Conservation (phyloP, 768 basidiomycete species). For the Macrolepiota albuminosa region DNA sequence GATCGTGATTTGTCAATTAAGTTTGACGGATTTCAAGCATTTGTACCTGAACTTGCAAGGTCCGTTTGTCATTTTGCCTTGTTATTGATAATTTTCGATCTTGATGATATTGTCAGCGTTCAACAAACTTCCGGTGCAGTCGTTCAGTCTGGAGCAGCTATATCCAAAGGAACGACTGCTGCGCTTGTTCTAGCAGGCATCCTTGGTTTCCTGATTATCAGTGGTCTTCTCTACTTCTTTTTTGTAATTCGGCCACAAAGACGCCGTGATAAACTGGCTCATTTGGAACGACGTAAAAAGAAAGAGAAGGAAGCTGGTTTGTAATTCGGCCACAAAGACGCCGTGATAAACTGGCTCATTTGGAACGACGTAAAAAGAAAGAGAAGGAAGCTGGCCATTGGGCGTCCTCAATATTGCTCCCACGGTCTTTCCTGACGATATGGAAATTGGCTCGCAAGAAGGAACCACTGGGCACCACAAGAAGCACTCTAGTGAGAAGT, state of each 20-base stretch:
- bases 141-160: slow-evolving; percentile 10
- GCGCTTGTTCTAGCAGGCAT: slow-evolving; percentile 56
- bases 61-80: slow-evolving; percentile 14
- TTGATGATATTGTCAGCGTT: neutral
- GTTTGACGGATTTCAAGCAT: slow-evolving; percentile 47
- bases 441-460: slow-evolving; percentile 10
- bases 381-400: slow-evolving; percentile 16
- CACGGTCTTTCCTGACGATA: slow-evolving; percentile 5
- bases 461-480: slow-evolving; percentile 6
- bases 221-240: slow-evolving; percentile 36
- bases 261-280: slow-evolving; percentile 21
- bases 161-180: slow-evolving; percentile 57
- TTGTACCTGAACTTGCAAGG: slow-evolving; percentile 24
- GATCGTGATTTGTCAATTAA: slow-evolving; percentile 45
- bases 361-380: slow-evolving; percentile 8
- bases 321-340: slow-evolving; percentile 44
- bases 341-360: slow-evolving; percentile 16
- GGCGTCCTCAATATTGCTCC: slow-evolving; percentile 19
- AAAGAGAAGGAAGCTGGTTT: slow-evolving; percentile 20
- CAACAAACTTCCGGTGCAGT: neutral
- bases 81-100: neutral
- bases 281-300: slow-evolving; percentile 6
- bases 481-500: slow-evolving; percentile 26
- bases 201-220: slow-evolving; percentile 43
- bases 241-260: slow-evolving; percentile 44